Evolutionary conservation across 2,329 filamentous ascomycete species (phyloP), one percentile per base, ranked within the genome.

Genomic region (Clarireedia homoeocarpa): DNA sequence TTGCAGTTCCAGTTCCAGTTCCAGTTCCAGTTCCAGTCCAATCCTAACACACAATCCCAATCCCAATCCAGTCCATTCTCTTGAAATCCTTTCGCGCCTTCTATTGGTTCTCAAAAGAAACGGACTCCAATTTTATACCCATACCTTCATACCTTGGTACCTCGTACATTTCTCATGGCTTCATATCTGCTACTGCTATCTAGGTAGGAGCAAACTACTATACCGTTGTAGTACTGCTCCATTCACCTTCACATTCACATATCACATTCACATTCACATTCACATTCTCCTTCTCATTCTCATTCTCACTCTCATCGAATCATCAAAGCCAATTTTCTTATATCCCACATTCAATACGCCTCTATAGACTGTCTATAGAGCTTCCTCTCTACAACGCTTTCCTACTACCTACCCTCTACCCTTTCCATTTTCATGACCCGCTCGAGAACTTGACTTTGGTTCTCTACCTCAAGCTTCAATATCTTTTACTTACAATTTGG

Each of bases 41-140:
- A 40, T 40, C 39, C 27, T 30, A 30, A 30, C 27, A 30, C 27
- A 30, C 27, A 30, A 30, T 30, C 27, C 27, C 27, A 30, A 30
- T 30, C 27, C 27, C 27, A 30, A 30, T 30, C 27, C 27, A 30
- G 27, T 30, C 27, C 27, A 30, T 30, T 30, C 27, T 30, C 27
- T 30, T 10, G 7, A 30, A 9, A 7, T 7, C 27, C 10, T 30
- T 12, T 10, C 27, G 7, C 10, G 27, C 7, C 10, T 30, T 30
- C 10, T 10, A 30, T 30, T 30, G 27, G 27, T 10, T 10, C 27
- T 7, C 7, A 30, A 2, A 12, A 30, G 7, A 30, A 30, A 30
- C 61, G 61, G 57, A 57, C 56, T 61, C 52, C 55, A 54, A 58
- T 23, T 44, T 17, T 17, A 44, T 44, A 30, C 10, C 27, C 27